phyloP scores from a whole-genome alignment of 1,284 basidiomycete species.

The Puccinia sorghi region DNA sequence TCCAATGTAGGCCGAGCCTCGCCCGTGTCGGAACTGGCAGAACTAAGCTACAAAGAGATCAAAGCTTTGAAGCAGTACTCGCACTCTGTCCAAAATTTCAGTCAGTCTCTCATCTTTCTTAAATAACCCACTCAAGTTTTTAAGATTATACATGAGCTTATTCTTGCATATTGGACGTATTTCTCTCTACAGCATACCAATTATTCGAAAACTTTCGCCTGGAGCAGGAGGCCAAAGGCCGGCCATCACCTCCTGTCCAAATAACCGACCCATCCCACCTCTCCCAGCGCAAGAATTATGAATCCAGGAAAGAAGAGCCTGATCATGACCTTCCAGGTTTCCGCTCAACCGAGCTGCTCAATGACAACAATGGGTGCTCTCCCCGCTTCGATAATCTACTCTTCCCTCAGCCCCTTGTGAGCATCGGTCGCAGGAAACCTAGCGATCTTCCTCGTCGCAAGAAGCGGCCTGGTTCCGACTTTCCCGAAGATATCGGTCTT shows the following conservation, averaged over 20 bases:
- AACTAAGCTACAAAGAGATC: conserved; percentile 28
- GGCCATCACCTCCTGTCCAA: background rate
- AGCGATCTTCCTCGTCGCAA: conserved; percentile 9
- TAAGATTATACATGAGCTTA: no score
- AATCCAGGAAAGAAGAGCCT: background rate
- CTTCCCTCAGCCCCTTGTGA: background rate
- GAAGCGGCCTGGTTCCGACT: conserved; percentile 4
- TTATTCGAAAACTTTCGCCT: conserved; percentile 42
- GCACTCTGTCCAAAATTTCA: conserved; percentile 41
- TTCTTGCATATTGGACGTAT: no score
- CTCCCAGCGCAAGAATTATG: background rate
- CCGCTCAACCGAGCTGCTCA: background rate
- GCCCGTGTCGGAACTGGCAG: conserved; percentile 11
- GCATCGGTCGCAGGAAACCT: background rate
- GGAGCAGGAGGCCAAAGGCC: conserved; percentile 20
- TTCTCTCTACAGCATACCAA: conserved; percentile 13
- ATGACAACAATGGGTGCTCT: background rate
- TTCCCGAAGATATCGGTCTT: conserved; percentile 20
- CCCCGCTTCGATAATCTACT: background rate
- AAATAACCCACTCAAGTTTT: no score
- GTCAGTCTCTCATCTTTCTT: conserved; percentile 1
- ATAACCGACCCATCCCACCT: background rate
- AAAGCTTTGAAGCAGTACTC: conserved; percentile 32
- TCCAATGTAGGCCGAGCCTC: background rate
- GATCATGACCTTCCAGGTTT: background rate